These are phyloP conservation scores for Curvularia lunata DNA, from an alignment of 2,329 filamentous ascomycete species.

Conservation along the genomic window DNA sequence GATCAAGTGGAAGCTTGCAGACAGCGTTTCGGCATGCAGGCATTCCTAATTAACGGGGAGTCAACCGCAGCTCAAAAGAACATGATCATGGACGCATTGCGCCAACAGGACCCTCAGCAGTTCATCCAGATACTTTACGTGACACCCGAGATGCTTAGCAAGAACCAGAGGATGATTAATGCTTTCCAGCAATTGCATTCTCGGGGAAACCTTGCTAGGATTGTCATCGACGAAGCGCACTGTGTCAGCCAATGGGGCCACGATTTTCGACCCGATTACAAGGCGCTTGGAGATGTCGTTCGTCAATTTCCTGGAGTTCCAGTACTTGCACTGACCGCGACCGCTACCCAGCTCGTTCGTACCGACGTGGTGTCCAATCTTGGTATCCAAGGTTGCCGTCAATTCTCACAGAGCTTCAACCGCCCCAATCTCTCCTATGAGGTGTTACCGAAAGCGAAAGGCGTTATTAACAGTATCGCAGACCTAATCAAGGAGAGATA, in stretches of 20 bases:
- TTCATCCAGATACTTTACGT: slow-evolving; percentile 89
- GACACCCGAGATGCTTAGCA: slow-evolving; percentile 94
- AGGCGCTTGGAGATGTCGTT: slow-evolving; percentile 77
- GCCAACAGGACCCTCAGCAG: slow-evolving; percentile 70
- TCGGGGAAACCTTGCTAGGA: slow-evolving; percentile 76
- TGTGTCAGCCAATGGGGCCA: slow-evolving; percentile 99
- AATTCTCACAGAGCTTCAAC: slow-evolving; percentile 94
- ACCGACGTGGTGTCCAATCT: slow-evolving; percentile 90
- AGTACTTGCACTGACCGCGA: slow-evolving; percentile 93
- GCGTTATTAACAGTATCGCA: slow-evolving; percentile 62
- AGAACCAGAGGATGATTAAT: slow-evolving; percentile 72
- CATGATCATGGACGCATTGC: slow-evolving; percentile 69
- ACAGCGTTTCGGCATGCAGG: slow-evolving; percentile 73
- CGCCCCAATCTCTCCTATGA: slow-evolving; percentile 93
- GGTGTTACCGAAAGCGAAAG: slow-evolving; percentile 73
- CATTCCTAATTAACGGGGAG: slow-evolving; percentile 82
- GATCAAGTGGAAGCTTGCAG: slow-evolving; percentile 87
- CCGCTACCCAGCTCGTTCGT: slow-evolving; percentile 91
- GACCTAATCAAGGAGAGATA: slow-evolving; percentile 75
- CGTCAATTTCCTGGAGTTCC: slow-evolving; percentile 77
- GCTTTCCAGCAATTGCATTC: slow-evolving; percentile 72
- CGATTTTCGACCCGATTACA: slow-evolving; percentile 96
- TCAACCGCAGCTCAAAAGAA: slow-evolving; percentile 67
- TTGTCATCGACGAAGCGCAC: slow-evolving; percentile 98
- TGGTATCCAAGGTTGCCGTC: slow-evolving; percentile 76